Evolutionary conservation across 2,329 filamentous ascomycete species (phyloP).

Genomic region (Hymenoscyphus albidus): DNA sequence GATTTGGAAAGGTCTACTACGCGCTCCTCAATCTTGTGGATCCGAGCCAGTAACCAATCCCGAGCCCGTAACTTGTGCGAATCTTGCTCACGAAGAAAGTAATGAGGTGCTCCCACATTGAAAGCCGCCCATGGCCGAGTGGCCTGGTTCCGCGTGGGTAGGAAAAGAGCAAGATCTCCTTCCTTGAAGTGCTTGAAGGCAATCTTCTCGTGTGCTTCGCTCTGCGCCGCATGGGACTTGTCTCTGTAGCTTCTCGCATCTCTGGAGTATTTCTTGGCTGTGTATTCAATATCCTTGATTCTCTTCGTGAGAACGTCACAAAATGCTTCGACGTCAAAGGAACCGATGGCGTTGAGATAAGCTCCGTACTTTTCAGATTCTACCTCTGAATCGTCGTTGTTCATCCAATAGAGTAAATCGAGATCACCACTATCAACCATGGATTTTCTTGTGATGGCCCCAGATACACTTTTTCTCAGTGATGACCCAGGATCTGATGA

Average conservation of each 20-base stretch:
- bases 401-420: conserved; percentile 78
- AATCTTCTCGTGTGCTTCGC: conserved; percentile 92
- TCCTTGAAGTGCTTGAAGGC: conserved; percentile 95
- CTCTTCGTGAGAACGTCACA: conserved; percentile 82
- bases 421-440: conserved; percentile 63
- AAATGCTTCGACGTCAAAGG: conserved; percentile 81
- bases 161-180: conserved; percentile 87
- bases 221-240: conserved; percentile 73
- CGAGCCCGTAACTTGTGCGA: conserved; percentile 76
- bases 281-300: conserved; percentile 88
- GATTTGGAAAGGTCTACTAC: conserved; percentile 89
- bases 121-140: conserved; percentile 97
- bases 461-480: conserved; percentile 48
- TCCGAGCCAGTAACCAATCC: conserved; percentile 96
- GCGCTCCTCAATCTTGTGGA: conserved; percentile 84
- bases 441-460: conserved; percentile 49
- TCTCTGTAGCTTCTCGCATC: conserved; percentile 85
- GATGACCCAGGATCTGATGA: conserved; percentile 53
- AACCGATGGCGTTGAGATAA: conserved; percentile 69
- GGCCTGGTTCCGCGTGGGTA: conserved; percentile 90
- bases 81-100: conserved; percentile 92
- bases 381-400: conserved; percentile 58
- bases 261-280: conserved; percentile 88
- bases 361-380: conserved; percentile 72
- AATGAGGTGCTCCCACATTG: conserved; percentile 95